Evolutionary conservation across 2,329 filamentous ascomycete species (phyloP), one percentile per base, ranked within the genome.

Genomic region (Exophiala phaeomuriformis): DNA sequence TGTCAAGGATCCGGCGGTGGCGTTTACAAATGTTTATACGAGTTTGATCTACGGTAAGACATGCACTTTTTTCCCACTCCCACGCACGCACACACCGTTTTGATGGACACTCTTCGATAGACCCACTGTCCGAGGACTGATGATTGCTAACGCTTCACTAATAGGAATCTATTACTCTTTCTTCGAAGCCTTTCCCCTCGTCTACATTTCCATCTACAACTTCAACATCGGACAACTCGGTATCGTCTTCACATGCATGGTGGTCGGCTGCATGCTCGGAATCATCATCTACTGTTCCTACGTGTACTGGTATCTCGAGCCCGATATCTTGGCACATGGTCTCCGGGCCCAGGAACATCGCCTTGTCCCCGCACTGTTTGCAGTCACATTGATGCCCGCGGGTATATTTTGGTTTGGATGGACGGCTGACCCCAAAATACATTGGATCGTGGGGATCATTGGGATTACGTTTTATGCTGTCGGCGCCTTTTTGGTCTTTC

Each of bases 131-230:
- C 19, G 19, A 19, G 19, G 19, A 19, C 19, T 9, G n/a, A 8
- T 7, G 27, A 2, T 28, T 35, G 19, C 43, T 47, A 5, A 35
- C 12, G 4, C 28, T 28, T 5, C 9, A 10, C 39, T 6, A 6
- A 10, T 8, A 57, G 55, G 55, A 35, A 56, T 60, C 35, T 69
- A 69, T 52, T 77, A 77, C 57, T 71, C 71, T 10, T 85, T 77
- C 69, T 85, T 85, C 64, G 82, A 85, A 62, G 78, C 78, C n/a
- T 85, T 85, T 66, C 81, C 82, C 3, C 69, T 83, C 9, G 80
- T 85, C 51, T 86, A 82, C 65, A 73, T 75, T 2, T 73, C 73
- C 37, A 70, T 76, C 62, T 85, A 86, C 67, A 66, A 70, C 64
- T 83, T 86, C 75, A 77, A 73, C 54, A 67, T 78, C 2, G 80